Conservation (phyloP, 148 eudicot species). For the Chenopodium suecicum region DNA sequence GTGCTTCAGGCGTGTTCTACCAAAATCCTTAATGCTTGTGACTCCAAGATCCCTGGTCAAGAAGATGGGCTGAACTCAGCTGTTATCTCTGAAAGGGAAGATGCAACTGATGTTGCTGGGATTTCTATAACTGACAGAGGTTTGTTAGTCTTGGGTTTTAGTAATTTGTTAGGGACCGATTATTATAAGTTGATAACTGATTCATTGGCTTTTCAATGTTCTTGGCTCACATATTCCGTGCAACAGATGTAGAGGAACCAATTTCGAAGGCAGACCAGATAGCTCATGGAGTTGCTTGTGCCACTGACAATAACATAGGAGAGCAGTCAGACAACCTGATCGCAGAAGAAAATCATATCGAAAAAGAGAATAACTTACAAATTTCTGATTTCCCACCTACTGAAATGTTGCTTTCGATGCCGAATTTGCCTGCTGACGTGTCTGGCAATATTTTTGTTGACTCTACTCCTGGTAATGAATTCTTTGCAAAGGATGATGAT, state of each 20-base stretch:
- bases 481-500: conserved; percentile 34
- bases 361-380: conserved; percentile 26
- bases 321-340: conserved; percentile 29
- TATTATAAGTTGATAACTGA: background rate
- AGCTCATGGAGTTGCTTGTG: conserved; percentile 26
- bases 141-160: conserved; percentile 25
- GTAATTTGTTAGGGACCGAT: conserved; percentile 1
- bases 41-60: conserved; percentile 31
- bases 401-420: conserved; percentile 37
- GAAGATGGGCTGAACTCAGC: conserved; percentile 14
- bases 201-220: background rate
- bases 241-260: conserved; percentile 29
- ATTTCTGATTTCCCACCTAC: conserved; percentile 36
- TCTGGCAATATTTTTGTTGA: conserved; percentile 39
- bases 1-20: conserved; percentile 57
- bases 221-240: conserved; percentile 23
- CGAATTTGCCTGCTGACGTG: conserved; percentile 46
- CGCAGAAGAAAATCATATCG: conserved; percentile 28
- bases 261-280: conserved; percentile 27
- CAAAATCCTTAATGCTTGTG: conserved; percentile 29
- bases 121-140: conserved; percentile 37
- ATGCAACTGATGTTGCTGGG: conserved; percentile 29
- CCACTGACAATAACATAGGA: conserved; percentile 22
- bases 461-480: conserved; percentile 46
- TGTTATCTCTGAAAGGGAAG: conserved; percentile 32